Evolutionary conservation across 2,329 filamentous ascomycete species (phyloP).

Genomic region (Fusarium subtropicale): DNA sequence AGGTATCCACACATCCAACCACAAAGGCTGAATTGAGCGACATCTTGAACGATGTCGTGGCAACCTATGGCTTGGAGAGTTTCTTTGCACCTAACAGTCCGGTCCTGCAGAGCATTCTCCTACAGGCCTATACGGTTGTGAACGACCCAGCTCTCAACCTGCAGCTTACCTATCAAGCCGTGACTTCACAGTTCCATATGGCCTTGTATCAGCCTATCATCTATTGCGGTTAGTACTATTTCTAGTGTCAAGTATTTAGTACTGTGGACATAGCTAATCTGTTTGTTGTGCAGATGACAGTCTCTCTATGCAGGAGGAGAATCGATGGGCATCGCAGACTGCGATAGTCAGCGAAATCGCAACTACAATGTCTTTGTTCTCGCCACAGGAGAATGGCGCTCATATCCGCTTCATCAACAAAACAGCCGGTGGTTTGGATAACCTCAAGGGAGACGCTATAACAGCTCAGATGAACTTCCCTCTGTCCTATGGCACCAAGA

Average conservation of each 20-base stretch:
- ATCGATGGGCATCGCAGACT: neutral
- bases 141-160: neutral
- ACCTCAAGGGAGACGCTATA: neutral
- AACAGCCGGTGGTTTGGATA: neutral
- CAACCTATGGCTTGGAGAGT: neutral
- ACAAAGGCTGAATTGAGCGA: neutral
- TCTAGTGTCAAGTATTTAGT: neutral
- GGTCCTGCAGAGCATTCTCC: neutral
- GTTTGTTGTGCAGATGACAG: neutral
- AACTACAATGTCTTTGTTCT: neutral
- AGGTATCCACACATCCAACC: neutral
- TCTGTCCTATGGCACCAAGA: neutral
- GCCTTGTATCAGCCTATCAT: constrained; percentile 1
- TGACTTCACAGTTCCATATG: neutral
- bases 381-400: neutral
- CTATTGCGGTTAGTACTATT: neutral
- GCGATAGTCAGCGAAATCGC: neutral
- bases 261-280: neutral
- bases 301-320: neutral
- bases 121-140: neutral
- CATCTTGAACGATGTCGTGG: neutral
- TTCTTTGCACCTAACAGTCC: neutral
- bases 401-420: neutral
- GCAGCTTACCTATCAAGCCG: neutral
- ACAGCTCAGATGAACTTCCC: neutral